Evolutionary conservation across 306 rosid genomes (phyloP).

Genomic region (Prunus padus): DNA sequence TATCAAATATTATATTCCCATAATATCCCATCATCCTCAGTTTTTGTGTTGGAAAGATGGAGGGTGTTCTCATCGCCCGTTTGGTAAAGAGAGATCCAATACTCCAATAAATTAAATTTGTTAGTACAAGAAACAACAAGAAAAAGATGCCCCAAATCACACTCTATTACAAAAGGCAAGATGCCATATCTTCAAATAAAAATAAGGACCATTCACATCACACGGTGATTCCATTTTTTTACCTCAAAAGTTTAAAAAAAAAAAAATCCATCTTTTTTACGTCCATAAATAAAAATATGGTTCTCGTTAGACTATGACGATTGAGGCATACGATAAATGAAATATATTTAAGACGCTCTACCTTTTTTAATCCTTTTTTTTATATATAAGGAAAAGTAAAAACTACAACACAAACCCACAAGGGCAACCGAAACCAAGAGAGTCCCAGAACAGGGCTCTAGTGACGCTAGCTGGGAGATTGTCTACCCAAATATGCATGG

Average conservation of each 20-base stretch:
- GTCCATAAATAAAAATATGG: no score
- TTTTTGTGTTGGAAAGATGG: constrained; percentile 38
- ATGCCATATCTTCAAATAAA: constrained; percentile 54
- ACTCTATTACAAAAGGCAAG: constrained; percentile 32
- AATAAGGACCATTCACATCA: constrained; percentile 27
- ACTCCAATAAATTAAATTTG: constrained; percentile 37
- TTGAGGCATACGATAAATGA: no score
- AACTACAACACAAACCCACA: no score
- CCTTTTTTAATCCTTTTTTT: no score
- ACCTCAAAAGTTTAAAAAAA: constrained; percentile 8
- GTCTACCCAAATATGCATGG: no score
- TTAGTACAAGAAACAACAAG: constrained; percentile 38
- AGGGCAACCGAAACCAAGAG: no score
- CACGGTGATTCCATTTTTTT: constrained; percentile 3
- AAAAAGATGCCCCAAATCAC: constrained; percentile 57
- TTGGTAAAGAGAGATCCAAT: constrained; percentile 63
- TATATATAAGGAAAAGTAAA: no score
- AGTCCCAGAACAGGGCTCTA: no score
- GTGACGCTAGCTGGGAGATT: no score
- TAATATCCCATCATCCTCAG: constrained; percentile 27
- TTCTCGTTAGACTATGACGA: no score
- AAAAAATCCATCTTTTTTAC: background rate
- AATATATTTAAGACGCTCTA: no score
- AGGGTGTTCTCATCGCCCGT: constrained; percentile 44
- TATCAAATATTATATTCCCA: constrained; percentile 20